phyloP scores from a whole-genome alignment of 352 stramenopile genomes.

The Phytophthora agathidicida region DNA sequence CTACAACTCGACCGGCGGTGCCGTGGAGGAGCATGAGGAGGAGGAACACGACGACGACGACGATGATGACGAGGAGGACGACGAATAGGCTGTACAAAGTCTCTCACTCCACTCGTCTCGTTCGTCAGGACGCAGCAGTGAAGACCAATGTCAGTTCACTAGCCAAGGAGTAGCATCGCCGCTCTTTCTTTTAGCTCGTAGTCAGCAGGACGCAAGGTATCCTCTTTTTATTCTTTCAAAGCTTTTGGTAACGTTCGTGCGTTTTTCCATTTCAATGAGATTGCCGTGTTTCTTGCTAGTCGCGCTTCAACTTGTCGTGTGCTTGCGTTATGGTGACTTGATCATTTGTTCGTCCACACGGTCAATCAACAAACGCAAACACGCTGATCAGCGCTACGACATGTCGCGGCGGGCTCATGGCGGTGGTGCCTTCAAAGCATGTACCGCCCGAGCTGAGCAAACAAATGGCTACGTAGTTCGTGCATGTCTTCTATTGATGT shows the following conservation, averaged over 20 bases:
- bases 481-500: constrained; percentile 20
- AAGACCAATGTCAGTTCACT: too few species aligned
- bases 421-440: too few species aligned
- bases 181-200: constrained; percentile 42
- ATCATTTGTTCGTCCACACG: too few species aligned
- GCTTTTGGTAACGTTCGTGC: constrained; percentile 23
- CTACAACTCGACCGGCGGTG: constrained; percentile 87
- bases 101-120: neutral
- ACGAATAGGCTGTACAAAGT: constrained; percentile 70
- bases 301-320: constrained; percentile 1
- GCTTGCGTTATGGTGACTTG: neutral
- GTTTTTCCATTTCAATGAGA: constrained; percentile 2
- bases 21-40: constrained; percentile 51
- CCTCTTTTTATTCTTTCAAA: constrained; percentile 44
- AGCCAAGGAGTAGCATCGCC: neutral
- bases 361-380: too few species aligned
- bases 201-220: constrained; percentile 32
- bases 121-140: neutral
- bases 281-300: constrained; percentile 4
- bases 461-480: neutral
- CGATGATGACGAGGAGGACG: constrained; percentile 53
- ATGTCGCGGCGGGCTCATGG: neutral
- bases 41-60: constrained; percentile 77
- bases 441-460: neutral
- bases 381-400: too few species aligned